Percentiles rank a stretch among this genome's conserved stretches.
These are phyloP conservation scores for Alternaria arbusti DNA, from an alignment of 2,329 filamentous ascomycete species.

Conservation along the genomic window DNA sequence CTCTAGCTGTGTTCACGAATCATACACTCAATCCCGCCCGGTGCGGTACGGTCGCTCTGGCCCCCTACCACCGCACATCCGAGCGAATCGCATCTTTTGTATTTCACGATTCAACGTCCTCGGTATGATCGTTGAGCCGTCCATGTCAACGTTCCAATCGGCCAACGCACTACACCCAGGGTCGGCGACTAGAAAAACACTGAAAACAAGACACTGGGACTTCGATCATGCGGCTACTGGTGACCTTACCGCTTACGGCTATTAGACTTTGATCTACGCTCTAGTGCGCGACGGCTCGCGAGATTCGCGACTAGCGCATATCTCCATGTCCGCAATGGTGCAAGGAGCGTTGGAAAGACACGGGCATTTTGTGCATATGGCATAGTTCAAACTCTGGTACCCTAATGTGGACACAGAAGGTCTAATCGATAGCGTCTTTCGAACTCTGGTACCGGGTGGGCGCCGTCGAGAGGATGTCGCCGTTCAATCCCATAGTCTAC, in stretches of 20 bases:
- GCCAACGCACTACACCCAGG: neutral
- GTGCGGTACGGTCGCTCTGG: conserved; percentile 5
- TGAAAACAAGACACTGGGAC: neutral
- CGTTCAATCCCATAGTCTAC: conserved; percentile 10
- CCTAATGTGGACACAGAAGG: conserved; percentile 2
- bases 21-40: neutral
- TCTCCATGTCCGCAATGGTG: conserved; percentile 5
- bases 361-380: neutral
- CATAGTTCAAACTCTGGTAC: neutral
- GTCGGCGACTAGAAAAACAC: conserved; percentile 14
- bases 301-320: conserved; percentile 12
- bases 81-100: neutral
- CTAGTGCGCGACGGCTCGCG: conserved; percentile 7
- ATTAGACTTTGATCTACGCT: conserved; percentile 15
- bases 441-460: neutral
- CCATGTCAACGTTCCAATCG: conserved; percentile 5
- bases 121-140: neutral
- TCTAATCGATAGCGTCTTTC: neutral
- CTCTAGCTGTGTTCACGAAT: conserved; percentile 3
- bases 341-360: conserved; percentile 3
- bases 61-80: conserved; percentile 1
- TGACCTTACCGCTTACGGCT: conserved; percentile 6
- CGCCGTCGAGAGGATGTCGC: conserved; percentile 4
- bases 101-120: neutral
- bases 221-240: conserved; percentile 12